phyloP scores from a whole-genome alignment of 2,329 filamentous ascomycete genomes.

The Penicillium sp. region DNA sequence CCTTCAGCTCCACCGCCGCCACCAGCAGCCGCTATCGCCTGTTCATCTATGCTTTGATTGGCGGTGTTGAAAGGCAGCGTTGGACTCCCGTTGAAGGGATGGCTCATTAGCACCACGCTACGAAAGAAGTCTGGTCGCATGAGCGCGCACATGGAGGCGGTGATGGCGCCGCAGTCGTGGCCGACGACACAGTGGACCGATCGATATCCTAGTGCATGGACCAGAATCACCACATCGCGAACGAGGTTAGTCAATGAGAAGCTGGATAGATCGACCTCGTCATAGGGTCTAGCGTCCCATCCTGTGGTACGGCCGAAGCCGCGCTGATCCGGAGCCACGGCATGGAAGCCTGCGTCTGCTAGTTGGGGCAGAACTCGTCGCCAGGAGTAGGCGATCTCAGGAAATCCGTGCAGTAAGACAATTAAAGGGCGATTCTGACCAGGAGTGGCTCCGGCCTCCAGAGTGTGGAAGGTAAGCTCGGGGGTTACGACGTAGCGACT shows the following conservation, averaged over 20 bases:
- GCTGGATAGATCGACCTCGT: conserved; percentile 55
- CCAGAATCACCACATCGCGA: conserved; percentile 62
- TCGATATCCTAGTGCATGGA: conserved; percentile 61
- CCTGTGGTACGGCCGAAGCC: conserved; percentile 67
- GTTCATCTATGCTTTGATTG: conserved; percentile 16
- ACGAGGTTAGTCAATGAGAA: conserved; percentile 61
- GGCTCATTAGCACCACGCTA: conserved; percentile 63
- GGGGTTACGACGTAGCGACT: conserved; percentile 60
- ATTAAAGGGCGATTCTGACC: conserved; percentile 53
- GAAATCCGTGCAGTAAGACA: conserved; percentile 66
- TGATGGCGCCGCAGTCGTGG: conserved; percentile 67
- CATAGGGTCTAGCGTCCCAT: conserved; percentile 55
- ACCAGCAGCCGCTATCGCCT: conserved; percentile 1
- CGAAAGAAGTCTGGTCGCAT: conserved; percentile 66
- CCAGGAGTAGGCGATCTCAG: conserved; percentile 70
- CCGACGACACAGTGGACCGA: conserved; percentile 62
- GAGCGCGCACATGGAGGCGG: conserved; percentile 59
- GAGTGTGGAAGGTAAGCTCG: conserved; percentile 62
- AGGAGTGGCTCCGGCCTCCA: conserved; percentile 53
- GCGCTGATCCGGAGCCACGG: conserved; percentile 67
- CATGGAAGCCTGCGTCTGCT: conserved; percentile 62
- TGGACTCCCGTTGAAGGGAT: conserved; percentile 60
- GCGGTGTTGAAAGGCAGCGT: conserved; percentile 51
- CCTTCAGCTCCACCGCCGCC: conserved; percentile 14
- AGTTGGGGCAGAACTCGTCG: conserved; percentile 61